Evolutionary conservation across 192 early-diverging fungal genomes (phyloP).

Genomic region (Coemansia sp.): DNA sequence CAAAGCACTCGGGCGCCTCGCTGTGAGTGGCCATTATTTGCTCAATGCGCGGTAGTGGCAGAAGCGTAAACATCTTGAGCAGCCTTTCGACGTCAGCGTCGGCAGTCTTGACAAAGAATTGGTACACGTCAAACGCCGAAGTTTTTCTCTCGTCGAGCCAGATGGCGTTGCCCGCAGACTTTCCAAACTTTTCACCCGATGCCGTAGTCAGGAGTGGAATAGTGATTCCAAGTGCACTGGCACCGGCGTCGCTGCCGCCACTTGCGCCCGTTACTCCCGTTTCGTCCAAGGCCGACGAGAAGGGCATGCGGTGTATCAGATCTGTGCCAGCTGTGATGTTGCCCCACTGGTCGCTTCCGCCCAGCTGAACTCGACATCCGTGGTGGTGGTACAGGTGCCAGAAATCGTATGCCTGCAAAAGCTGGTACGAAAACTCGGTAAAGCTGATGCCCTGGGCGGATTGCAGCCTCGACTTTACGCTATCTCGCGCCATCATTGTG

Average conservation of each 20-base stretch:
- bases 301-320: conserved; percentile 73
- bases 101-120: conserved; percentile 87
- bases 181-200: conserved; percentile 96
- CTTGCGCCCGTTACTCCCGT: conserved; percentile 4
- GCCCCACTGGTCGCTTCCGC: conserved; percentile 98
- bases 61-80: conserved; percentile 82
- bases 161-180: conserved; percentile 94
- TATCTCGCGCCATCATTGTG: conserved; percentile 87
- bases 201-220: conserved; percentile 86
- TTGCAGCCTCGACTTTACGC: conserved; percentile 81
- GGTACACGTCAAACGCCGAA: conserved; percentile 90
- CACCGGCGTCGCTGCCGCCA: conserved; percentile 10
- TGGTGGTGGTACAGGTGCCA: conserved; percentile 72
- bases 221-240: conserved; percentile 77
- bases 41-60: conserved; percentile 65
- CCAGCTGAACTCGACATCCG: conserved; percentile 65
- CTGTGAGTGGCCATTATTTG: conserved; percentile 66
- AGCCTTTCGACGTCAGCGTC: conserved; percentile 80
- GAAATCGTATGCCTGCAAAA: conserved; percentile 95
- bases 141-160: conserved; percentile 87
- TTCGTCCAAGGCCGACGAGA: not conserved
- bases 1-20: conserved; percentile 66
- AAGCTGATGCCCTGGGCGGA: conserved; percentile 89
- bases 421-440: conserved; percentile 96
- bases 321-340: conserved; percentile 95